Percentiles rank a stretch among this genome's conserved stretches.
Conservation (phyloP, 257 asterid species). For the Linderniella brevidens region DNA sequence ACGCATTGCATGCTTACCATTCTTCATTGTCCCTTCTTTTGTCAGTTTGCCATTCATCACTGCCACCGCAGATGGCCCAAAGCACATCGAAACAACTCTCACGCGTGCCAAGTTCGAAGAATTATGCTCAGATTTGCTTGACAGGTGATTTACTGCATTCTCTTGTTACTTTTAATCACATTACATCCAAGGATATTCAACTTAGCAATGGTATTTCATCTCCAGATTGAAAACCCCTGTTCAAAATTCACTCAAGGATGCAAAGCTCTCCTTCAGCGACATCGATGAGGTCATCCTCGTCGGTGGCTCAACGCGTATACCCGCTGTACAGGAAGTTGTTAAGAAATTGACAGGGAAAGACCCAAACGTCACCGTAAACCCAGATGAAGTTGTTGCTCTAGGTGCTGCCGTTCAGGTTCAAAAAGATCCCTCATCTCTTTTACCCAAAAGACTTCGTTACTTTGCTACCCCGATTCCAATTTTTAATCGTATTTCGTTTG, state of each 20-base stretch:
- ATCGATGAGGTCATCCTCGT: conserved; percentile 87
- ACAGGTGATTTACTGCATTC: conserved; percentile 31
- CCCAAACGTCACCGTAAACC: conserved; percentile 92
- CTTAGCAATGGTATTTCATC: neutral
- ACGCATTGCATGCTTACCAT: conserved; percentile 1
- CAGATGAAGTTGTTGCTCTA: conserved; percentile 98
- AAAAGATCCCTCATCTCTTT: too few relatives aligned
- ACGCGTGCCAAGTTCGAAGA: conserved; percentile 95
- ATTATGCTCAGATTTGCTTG: conserved; percentile 82
- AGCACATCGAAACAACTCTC: conserved; percentile 82
- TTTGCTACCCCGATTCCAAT: too few relatives aligned
- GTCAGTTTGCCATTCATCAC: conserved; percentile 93
- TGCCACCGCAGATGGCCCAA: conserved; percentile 98
- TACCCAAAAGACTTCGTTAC: too few relatives aligned
- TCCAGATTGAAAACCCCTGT: conserved; percentile 86
- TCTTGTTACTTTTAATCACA: neutral
- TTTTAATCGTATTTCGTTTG: too few relatives aligned
- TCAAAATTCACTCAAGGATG: conserved; percentile 84
- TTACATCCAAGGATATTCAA: neutral
- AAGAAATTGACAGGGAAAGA: conserved; percentile 88
- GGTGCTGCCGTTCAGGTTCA: conserved; percentile 98
- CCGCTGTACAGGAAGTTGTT: conserved; percentile 93
- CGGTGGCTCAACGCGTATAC: conserved; percentile 96
- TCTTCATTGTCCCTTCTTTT: conserved; percentile 1
- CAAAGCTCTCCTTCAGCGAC: conserved; percentile 76